These are phyloP conservation scores for Trichaptum fuscoviolaceum DNA, from an alignment of 768 basidiomycete genomes.

Conservation along the genomic window DNA sequence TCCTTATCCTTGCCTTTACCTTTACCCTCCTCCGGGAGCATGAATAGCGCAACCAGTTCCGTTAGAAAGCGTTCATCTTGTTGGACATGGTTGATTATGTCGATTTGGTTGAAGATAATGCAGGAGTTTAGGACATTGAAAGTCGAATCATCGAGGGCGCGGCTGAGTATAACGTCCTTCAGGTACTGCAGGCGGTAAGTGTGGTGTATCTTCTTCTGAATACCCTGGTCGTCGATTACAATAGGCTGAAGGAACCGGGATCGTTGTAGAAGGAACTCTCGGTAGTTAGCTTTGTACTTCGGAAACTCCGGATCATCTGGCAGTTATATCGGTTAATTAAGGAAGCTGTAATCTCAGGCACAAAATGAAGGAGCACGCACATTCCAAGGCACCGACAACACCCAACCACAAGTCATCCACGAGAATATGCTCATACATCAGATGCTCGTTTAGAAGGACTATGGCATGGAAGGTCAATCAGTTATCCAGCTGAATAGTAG, in stretches of 20 bases:
- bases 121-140: slow-evolving; percentile 96
- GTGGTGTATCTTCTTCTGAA: slow-evolving; percentile 90
- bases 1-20: slow-evolving; percentile 17
- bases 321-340: slow-evolving; percentile 15
- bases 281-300: slow-evolving; percentile 93
- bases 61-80: slow-evolving; percentile 68
- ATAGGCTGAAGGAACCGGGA: slow-evolving; percentile 90
- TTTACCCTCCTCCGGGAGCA: slow-evolving; percentile 51
- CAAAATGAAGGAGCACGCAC: slow-evolving; percentile 41
- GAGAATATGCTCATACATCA: slow-evolving; percentile 90
- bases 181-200: slow-evolving; percentile 96
- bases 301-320: slow-evolving; percentile 97
- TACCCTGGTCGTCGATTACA: slow-evolving; percentile 64
- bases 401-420: slow-evolving; percentile 90
- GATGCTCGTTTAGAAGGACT: slow-evolving; percentile 96
- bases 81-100: slow-evolving; percentile 90
- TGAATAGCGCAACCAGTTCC: slow-evolving; percentile 73
- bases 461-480: slow-evolving; percentile 5
- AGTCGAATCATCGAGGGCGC: slow-evolving; percentile 91
- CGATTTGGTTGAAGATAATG: slow-evolving; percentile 98
- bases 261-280: slow-evolving; percentile 80
- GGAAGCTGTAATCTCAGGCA: slow-evolving; percentile 4
- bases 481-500: not conserved
- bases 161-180: slow-evolving; percentile 96
- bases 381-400: slow-evolving; percentile 95